Percentiles rank a stretch among this genome's conserved stretches.
phyloP scores from a whole-genome alignment of 768 basidiomycete species.

The Lanmaoa rubissima region DNA sequence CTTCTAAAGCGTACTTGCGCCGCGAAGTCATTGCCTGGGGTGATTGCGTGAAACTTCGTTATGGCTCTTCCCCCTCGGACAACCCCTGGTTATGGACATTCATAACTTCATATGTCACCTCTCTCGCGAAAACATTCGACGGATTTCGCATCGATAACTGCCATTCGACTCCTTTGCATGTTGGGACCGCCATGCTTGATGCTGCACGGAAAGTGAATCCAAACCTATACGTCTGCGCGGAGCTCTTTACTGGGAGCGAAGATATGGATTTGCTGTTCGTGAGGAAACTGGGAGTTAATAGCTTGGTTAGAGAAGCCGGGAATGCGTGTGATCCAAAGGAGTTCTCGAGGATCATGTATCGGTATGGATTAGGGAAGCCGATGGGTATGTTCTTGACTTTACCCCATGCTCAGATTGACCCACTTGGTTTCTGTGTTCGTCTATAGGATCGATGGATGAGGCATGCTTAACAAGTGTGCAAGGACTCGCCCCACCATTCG shows the following conservation, averaged over 20 bases:
- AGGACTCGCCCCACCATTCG: constrained; percentile 78
- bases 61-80: constrained; percentile 72
- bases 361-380: constrained; percentile 90
- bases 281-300: constrained; percentile 88
- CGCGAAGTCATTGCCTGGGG: constrained; percentile 98
- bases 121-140: constrained; percentile 81
- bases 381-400: constrained; percentile 54
- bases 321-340: constrained; percentile 91
- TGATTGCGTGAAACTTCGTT: constrained; percentile 97
- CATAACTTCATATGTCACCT: constrained; percentile 81
- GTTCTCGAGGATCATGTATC: constrained; percentile 81
- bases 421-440: neutral
- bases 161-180: constrained; percentile 93
- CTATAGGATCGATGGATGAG: constrained; percentile 85
- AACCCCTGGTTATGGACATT: constrained; percentile 96
- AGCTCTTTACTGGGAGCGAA: constrained; percentile 94
- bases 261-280: constrained; percentile 93
- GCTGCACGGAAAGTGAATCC: constrained; percentile 85
- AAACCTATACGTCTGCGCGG: constrained; percentile 94
- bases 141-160: constrained; percentile 99
- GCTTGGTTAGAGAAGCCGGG: constrained; percentile 90
- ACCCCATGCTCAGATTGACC: neutral
- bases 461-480: constrained; percentile 77
- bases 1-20: constrained; percentile 92
- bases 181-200: constrained; percentile 95